A percentile compares a stretch with the other conserved stretches of the same genome.
phyloP scores from a whole-genome alignment of 306 rosid species.

The Cucumis melo region DNA sequence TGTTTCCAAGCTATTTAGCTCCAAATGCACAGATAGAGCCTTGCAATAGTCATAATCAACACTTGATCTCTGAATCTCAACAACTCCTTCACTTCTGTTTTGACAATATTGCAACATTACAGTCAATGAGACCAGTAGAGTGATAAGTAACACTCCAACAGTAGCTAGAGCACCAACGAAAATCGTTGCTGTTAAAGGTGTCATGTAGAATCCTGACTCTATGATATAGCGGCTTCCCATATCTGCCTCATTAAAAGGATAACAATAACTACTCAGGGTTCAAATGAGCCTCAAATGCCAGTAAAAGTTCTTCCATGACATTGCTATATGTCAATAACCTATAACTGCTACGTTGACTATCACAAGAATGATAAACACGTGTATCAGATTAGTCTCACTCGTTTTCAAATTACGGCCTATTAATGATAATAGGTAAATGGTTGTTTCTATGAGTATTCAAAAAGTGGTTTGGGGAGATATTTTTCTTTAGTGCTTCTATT shows the following conservation, averaged over 20 bases:
- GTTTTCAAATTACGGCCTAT: too few species aligned
- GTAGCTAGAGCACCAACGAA: conserved; percentile 45
- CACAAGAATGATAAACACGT: background rate
- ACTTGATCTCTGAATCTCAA: conserved; percentile 24
- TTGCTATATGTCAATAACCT: background rate
- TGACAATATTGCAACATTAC: conserved; percentile 78
- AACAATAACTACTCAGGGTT: background rate
- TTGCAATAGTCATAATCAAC: conserved; percentile 43
- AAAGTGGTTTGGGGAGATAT: background rate
- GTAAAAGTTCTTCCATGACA: background rate
- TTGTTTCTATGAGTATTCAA: background rate
- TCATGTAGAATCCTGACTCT: conserved; percentile 74
- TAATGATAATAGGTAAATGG: background rate
- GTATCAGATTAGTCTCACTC: background rate
- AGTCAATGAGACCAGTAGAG: conserved; percentile 45
- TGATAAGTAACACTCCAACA: conserved; percentile 40
- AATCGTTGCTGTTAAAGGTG: conserved; percentile 49
- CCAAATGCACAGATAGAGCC: conserved; percentile 35
- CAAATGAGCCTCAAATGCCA: background rate
- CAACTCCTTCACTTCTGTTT: conserved; percentile 35
- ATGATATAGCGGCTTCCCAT: conserved; percentile 38
- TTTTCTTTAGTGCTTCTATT: background rate
- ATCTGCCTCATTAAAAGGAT: conserved; percentile 31
- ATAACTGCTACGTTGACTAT: background rate
- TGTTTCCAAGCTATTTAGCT: conserved; percentile 48